Percentiles rank a stretch among this genome's conserved stretches.
These are phyloP conservation scores for Verticillium dahliae DNA, from an alignment of 2,329 filamentous ascomycete genomes.

Conservation along the genomic window DNA sequence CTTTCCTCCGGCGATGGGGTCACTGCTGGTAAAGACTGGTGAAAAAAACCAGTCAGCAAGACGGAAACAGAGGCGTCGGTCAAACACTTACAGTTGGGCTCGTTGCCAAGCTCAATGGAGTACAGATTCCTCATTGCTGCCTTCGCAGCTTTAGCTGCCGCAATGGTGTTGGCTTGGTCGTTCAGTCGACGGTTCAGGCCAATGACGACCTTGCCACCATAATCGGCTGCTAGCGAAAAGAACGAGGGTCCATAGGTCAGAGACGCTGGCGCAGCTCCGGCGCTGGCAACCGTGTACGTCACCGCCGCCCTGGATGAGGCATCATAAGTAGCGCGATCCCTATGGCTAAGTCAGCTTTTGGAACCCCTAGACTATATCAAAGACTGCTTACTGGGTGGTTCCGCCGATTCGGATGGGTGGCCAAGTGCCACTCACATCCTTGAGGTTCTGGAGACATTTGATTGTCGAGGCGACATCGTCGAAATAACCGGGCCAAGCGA, in stretches of 20 bases:
- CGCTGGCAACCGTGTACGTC: slow-evolving; percentile 39
- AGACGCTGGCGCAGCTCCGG: slow-evolving; percentile 38
- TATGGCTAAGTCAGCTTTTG: neutral
- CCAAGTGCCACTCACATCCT: slow-evolving; percentile 40
- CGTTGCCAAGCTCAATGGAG: slow-evolving; percentile 51
- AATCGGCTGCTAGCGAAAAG: slow-evolving; percentile 40
- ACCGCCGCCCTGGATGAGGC: slow-evolving; percentile 36
- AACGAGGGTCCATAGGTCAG: slow-evolving; percentile 48
- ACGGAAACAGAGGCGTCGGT: neutral
- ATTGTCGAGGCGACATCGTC: slow-evolving; percentile 42
- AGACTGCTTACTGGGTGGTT: slow-evolving; percentile 35
- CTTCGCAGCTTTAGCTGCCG: slow-evolving; percentile 28
- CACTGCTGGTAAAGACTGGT: slow-evolving; percentile 8
- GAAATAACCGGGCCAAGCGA: slow-evolving; percentile 48
- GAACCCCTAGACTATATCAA: no score
- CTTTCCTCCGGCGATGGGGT: slow-evolving; percentile 16
- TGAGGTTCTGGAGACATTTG: slow-evolving; percentile 45
- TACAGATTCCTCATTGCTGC: slow-evolving; percentile 38
- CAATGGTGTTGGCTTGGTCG: slow-evolving; percentile 44
- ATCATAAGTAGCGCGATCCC: slow-evolving; percentile 46
- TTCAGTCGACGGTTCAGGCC: slow-evolving; percentile 48
- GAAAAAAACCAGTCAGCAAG: neutral
- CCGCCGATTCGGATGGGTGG: slow-evolving; percentile 52
- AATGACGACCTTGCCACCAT: slow-evolving; percentile 37
- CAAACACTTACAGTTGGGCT: slow-evolving; percentile 42